These are phyloP conservation scores for Globisporangium viniferum DNA, from an alignment of 352 stramenopile genomes.

Conservation along the genomic window DNA sequence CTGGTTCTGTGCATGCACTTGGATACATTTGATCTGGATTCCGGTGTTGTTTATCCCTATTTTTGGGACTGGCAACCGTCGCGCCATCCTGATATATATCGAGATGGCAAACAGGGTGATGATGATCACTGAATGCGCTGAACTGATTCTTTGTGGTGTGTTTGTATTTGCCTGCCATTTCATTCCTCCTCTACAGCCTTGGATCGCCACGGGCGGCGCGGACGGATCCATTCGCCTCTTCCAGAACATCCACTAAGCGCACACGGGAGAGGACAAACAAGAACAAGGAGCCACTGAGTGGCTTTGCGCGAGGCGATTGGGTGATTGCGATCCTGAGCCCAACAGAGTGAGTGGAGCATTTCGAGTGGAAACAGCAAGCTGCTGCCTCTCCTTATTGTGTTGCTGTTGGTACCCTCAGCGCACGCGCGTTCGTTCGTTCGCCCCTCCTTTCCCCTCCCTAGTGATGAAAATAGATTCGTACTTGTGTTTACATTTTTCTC, in stretches of 20 bases:
- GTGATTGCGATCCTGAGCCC: neutral
- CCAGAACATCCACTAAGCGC: slow-evolving; percentile 93
- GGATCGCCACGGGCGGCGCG: slow-evolving; percentile 92
- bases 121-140: neutral
- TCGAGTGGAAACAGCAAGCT: neutral
- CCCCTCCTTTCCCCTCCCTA: neutral
- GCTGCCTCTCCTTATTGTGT: neutral
- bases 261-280: neutral
- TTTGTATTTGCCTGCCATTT: slow-evolving; percentile 6
- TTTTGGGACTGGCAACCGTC: neutral
- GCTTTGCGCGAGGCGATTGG: neutral
- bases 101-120: neutral
- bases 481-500: slow-evolving; percentile 6
- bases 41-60: neutral
- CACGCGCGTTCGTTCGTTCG: neutral
- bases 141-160: slow-evolving; percentile 38
- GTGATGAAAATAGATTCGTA: slow-evolving; percentile 18
- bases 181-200: slow-evolving; percentile 47
- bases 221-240: slow-evolving; percentile 96
- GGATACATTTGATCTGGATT: neutral
- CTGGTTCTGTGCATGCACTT: neutral
- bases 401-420: neutral
- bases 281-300: slow-evolving; percentile 9
- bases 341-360: neutral
- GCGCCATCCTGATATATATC: neutral